phyloP scores from a whole-genome alignment of 2,329 filamentous ascomycete species.

The Trichoderma citrinoviride region DNA sequence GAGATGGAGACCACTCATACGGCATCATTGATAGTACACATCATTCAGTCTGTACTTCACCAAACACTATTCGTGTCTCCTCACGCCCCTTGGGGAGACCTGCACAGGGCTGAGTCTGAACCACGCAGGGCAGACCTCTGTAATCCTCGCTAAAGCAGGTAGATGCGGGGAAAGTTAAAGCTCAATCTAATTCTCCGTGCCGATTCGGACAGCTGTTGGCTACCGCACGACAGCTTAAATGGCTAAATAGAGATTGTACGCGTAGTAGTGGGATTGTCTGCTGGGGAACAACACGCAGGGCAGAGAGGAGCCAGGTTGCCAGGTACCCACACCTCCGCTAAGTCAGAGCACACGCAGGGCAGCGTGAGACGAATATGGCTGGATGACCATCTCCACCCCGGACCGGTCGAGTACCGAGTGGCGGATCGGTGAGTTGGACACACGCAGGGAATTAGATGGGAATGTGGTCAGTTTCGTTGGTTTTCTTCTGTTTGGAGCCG shows the following conservation, averaged over 20 bases:
- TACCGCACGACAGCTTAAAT: not conserved
- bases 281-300: conserved; percentile 10
- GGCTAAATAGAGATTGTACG: not conserved
- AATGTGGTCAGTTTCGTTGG: not conserved
- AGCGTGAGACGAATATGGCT: not conserved
- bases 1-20: no score
- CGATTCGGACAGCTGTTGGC: not conserved
- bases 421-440: not conserved
- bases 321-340: not conserved
- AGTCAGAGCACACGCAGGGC: conserved; percentile 6
- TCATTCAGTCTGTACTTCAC: not conserved
- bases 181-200: not conserved
- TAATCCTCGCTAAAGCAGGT: not conserved
- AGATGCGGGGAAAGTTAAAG: not conserved
- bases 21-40: not conserved
- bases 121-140: conserved; percentile 28
- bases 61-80: not conserved
- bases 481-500: no score
- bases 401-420: not conserved
- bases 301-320: not conserved
- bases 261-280: not conserved
- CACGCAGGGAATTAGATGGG: conserved; percentile 2
- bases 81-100: not conserved
- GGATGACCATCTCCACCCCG: not conserved
- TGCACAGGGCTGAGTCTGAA: conserved; percentile 11